These are phyloP conservation scores for Sclerotinia glacialis DNA, from an alignment of 2,329 filamentous ascomycete species.

Conservation along the genomic window DNA sequence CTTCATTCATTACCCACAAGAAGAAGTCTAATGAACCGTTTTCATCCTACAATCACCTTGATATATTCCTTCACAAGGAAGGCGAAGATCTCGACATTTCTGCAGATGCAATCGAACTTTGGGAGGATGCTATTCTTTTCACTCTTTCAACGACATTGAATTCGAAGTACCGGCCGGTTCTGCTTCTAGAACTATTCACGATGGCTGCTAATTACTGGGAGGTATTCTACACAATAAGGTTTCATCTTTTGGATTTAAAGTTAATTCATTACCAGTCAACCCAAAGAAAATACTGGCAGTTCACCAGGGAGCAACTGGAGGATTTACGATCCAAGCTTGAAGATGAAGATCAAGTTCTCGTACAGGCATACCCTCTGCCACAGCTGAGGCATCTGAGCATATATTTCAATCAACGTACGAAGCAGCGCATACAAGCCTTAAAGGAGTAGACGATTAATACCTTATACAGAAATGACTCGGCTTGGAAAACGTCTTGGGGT, in stretches of 20 bases:
- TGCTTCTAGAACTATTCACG: background rate
- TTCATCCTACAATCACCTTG: background rate
- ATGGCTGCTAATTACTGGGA: constrained; percentile 30
- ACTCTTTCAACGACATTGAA: background rate
- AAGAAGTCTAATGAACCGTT: background rate
- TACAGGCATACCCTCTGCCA: constrained; percentile 78
- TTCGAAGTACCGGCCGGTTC: background rate
- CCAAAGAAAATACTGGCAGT: constrained; percentile 86
- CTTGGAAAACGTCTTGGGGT: constrained; percentile 80
- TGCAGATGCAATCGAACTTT: background rate
- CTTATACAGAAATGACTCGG: constrained; percentile 66
- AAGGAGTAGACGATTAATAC: constrained; percentile 4
- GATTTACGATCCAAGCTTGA: constrained; percentile 73
- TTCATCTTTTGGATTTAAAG: background rate
- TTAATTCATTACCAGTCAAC: constrained; percentile 58
- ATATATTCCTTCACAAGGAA: background rate
- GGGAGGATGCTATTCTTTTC: background rate
- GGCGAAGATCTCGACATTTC: background rate
- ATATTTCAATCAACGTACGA: constrained; percentile 84
- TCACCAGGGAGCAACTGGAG: constrained; percentile 76
- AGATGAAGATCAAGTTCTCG: constrained; percentile 69
- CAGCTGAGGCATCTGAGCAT: constrained; percentile 81
- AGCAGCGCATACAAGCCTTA: background rate
- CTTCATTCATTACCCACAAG: background rate
- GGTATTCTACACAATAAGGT: background rate